phyloP scores from a whole-genome alignment of 2,329 filamentous ascomycete genomes.

The Bisporella sp. region DNA sequence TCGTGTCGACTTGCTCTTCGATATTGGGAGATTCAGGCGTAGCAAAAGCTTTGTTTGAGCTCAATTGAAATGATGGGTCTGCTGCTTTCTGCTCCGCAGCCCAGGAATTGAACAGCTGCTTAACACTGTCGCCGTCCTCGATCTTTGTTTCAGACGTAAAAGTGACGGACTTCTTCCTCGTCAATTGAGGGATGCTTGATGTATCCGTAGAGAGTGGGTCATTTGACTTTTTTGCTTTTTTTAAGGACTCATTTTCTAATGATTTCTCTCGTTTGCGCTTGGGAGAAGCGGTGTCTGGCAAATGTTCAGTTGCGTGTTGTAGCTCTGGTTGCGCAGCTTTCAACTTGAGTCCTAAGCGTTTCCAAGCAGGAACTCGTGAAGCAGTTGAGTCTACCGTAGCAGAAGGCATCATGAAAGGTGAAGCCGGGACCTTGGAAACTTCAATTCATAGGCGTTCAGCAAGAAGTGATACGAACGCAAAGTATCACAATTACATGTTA shows the following conservation, averaged over 20 bases:
- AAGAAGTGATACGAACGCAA: too few relatives aligned
- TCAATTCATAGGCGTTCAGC: too few relatives aligned
- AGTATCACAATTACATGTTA: too few relatives aligned
- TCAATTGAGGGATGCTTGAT: constrained; percentile 21
- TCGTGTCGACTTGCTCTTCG: constrained; percentile 21
- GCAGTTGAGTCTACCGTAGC: constrained; percentile 9
- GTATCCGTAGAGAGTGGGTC: constrained; percentile 8
- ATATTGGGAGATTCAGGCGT: constrained; percentile 21
- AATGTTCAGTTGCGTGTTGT: constrained; percentile 10
- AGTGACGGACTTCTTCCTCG: constrained; percentile 50
- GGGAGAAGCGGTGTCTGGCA: constrained; percentile 10
- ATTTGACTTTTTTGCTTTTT: constrained; percentile 22
- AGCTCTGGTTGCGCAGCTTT: constrained; percentile 40
- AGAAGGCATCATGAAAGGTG: constrained; percentile 15
- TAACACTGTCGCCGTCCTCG: constrained; percentile 46
- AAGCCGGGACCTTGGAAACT: neutral
- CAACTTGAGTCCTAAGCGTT: constrained; percentile 51
- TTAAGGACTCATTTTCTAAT: constrained; percentile 11
- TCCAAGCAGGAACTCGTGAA: constrained; percentile 48
- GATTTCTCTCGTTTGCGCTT: constrained; percentile 20
- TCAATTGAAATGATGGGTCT: constrained; percentile 19
- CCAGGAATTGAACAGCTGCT: constrained; percentile 45
- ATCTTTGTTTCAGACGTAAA: constrained; percentile 58
- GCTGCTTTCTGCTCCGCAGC: constrained; percentile 29
- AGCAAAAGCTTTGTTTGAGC: constrained; percentile 16